Percentiles rank a stretch among this genome's conserved stretches.
Evolutionary conservation across 768 basidiomycete genomes (phyloP).

Genomic region (Kwoniella newhampshirensis): DNA sequence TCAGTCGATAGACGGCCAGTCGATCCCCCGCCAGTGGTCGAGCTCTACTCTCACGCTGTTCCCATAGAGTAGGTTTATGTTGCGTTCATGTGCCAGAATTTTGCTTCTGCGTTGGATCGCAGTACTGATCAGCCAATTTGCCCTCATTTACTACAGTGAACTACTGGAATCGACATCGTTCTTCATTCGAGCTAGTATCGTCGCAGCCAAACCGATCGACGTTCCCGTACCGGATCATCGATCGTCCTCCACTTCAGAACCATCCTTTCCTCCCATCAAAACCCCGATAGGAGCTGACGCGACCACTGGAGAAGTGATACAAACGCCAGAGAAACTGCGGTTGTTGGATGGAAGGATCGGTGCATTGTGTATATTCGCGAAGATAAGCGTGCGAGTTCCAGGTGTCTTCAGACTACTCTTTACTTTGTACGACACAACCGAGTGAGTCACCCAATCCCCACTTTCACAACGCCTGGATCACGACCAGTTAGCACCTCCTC

Average conservation of each 20-base stretch:
- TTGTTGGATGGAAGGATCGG: slow-evolving; percentile 41
- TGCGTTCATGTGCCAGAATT: no score
- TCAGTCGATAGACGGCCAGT: slow-evolving; percentile 53
- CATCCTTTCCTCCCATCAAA: slow-evolving; percentile 39
- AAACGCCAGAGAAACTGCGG: slow-evolving; percentile 50
- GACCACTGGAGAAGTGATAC: slow-evolving; percentile 51
- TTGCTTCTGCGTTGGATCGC: background rate
- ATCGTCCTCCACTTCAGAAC: slow-evolving; percentile 7
- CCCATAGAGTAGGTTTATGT: slow-evolving; percentile 10
- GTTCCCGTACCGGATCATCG: slow-evolving; percentile 22
- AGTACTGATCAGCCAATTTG: background rate
- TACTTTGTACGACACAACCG: slow-evolving; percentile 47
- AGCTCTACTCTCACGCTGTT: slow-evolving; percentile 26
- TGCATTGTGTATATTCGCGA: slow-evolving; percentile 52
- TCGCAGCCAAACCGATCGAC: slow-evolving; percentile 29
- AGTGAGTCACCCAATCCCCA: no score
- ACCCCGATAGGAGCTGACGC: slow-evolving; percentile 50
- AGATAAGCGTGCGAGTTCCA: slow-evolving; percentile 50
- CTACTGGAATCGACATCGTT: slow-evolving; percentile 43
- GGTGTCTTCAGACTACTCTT: slow-evolving; percentile 51
- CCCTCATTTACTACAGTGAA: slow-evolving; percentile 19
- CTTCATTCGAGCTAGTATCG: slow-evolving; percentile 50
- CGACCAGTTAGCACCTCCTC: no score
- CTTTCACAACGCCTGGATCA: no score
- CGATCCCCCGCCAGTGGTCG: slow-evolving; percentile 53